These are phyloP conservation scores for Moelleriella libera DNA, from an alignment of 2,329 filamentous ascomycete genomes.

Conservation along the genomic window DNA sequence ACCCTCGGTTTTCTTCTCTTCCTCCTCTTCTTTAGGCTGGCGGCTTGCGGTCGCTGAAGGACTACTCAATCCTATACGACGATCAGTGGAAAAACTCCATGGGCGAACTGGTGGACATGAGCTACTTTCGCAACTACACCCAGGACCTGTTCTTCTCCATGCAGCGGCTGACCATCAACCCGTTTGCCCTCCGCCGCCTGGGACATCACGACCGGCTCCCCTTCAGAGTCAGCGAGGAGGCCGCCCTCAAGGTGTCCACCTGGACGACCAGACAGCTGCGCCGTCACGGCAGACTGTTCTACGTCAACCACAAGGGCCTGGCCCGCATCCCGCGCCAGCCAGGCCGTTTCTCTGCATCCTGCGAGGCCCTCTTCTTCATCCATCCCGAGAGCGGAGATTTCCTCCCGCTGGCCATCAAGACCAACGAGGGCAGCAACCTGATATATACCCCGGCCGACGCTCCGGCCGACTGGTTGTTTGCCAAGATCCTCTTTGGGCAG, in stretches of 20 bases:
- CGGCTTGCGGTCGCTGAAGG: slow-evolving; percentile 16
- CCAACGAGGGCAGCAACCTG: slow-evolving; percentile 20
- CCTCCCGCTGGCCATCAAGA: slow-evolving; percentile 32
- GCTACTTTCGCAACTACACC: slow-evolving; percentile 28
- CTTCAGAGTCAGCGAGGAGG: slow-evolving; percentile 19
- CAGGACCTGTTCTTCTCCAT: slow-evolving; percentile 32
- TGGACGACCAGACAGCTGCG: slow-evolving; percentile 18
- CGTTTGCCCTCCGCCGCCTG: slow-evolving; percentile 22
- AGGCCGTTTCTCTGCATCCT: slow-evolving; percentile 22
- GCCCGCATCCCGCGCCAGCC: slow-evolving; percentile 8
- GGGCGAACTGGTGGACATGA: slow-evolving; percentile 13
- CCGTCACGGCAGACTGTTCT: slow-evolving; percentile 23
- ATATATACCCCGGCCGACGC: slow-evolving; percentile 31
- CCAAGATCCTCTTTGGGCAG: slow-evolving; percentile 33
- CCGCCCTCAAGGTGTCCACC: slow-evolving; percentile 15
- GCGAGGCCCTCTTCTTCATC: slow-evolving; percentile 32
- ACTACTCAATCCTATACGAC: slow-evolving; percentile 26
- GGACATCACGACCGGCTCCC: slow-evolving; percentile 16
- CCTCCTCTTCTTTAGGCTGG: slow-evolving; percentile 8
- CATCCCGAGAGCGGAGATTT: slow-evolving; percentile 23
- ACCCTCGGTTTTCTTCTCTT: not conserved
- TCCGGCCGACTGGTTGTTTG: slow-evolving; percentile 32
- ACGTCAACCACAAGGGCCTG: slow-evolving; percentile 26
- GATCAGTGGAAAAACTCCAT: slow-evolving; percentile 22
- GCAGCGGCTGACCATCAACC: slow-evolving; percentile 28